Base-by-base conservation (phyloP, 768 basidiomycete species). In the Chalciporus pseudorubinellus region DNA sequence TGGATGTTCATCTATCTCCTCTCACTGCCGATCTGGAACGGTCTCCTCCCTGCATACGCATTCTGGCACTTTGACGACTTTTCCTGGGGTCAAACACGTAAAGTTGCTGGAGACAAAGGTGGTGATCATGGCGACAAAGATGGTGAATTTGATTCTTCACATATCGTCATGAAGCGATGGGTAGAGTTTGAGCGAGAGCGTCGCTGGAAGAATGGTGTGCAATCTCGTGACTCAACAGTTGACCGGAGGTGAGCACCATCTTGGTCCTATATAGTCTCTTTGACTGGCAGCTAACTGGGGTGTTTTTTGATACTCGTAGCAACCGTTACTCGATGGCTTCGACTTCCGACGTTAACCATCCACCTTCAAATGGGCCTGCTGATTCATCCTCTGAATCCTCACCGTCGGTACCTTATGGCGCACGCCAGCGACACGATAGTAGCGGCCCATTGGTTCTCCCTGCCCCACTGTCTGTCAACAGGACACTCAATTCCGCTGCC, bases 51-150 rank as follows among this genome's bases (percentile, higher is more conserved):
- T 1, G 86, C 90, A 3, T 99, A 99, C 70, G 83, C 95, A n/a
- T 98, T 89, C 74, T 95, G 95, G 91, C 94, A 98, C 72, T 95
- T 99, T 70, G 97, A 98, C 65, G 97, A 98, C 77, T 98, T 92
- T 74, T 92, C 89, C 20, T 94, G 93, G 92, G 97, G 97, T 72
- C 87, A 94, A 72, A 98, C 97, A 31, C 80, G 97, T 55, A 85
- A 83, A 71, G 72, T 87, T 55, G 77, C 81, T 26, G 93, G 93
- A 9, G 89, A 87, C 62, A 83, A 80, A 60, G 82, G 77, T 39
- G 79, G 72, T 33, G 79, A 79, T 50, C 89, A 92, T 60, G 90
- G 89, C 11, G 95, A 93, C 66, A 99, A 98, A 74, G 92, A 95
- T 55, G 97, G 97, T 67, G 90, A 90, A 66, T 99, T 99, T 62